Percentiles rank a stretch among this genome's conserved stretches.
Evolutionary conservation across 331 rosid species (phyloP).

Genomic region (Quercus tomentella): DNA sequence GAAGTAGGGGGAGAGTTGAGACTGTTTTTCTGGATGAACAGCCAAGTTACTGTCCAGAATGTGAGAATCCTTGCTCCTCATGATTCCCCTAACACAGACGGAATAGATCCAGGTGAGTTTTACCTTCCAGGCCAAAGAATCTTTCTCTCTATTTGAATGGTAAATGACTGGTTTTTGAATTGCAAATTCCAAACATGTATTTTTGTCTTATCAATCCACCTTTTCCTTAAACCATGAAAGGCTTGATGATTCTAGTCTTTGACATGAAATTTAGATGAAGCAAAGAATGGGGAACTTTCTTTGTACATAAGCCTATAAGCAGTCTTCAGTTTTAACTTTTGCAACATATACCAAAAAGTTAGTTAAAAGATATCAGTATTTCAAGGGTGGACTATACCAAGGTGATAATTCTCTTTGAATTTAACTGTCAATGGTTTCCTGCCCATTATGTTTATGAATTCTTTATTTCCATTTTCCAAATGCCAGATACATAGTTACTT

Average conservation of each 20-base stretch:
- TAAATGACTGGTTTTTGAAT: neutral
- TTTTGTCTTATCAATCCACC: neutral
- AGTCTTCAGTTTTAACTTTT: neutral
- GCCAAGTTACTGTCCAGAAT: conserved; percentile 57
- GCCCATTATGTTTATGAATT: neutral
- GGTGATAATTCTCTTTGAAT: neutral
- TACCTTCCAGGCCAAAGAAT: conserved; percentile 15
- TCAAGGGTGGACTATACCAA: neutral
- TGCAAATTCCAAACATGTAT: neutral
- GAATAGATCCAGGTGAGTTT: conserved; percentile 68
- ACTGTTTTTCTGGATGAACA: conserved; percentile 58
- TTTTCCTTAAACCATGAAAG: neutral
- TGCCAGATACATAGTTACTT: neutral
- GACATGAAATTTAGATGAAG: neutral
- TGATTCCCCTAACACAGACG: conserved; percentile 71
- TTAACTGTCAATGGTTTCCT: neutral
- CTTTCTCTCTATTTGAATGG: neutral
- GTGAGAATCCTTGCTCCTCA: conserved; percentile 63
- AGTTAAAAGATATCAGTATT: neutral
- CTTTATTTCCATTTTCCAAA: neutral
- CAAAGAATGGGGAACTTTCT: neutral
- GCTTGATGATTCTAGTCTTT: neutral
- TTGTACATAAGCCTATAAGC: neutral
- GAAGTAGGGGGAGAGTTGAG: conserved; percentile 43
- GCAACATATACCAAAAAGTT: neutral